phyloP scores from a whole-genome alignment of 2,329 filamentous ascomycete species.

The Alternaria longipes region DNA sequence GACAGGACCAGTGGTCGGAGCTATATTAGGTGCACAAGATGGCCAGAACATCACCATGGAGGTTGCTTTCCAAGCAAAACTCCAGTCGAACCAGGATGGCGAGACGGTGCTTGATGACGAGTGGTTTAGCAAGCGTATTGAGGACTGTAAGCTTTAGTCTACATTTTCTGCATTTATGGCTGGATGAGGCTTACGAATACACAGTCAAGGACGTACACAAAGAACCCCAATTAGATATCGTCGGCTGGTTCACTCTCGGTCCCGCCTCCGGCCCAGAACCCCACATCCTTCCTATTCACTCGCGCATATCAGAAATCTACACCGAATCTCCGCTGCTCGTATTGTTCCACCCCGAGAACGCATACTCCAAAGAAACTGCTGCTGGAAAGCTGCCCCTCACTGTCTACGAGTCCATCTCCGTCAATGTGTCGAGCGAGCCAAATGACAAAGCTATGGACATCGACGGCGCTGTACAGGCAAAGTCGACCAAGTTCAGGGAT shows the following conservation, averaged over 20 bases:
- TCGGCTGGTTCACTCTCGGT: conserved; percentile 90
- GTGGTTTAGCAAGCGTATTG: conserved; percentile 81
- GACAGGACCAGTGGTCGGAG: conserved; percentile 80
- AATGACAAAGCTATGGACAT: conserved; percentile 62
- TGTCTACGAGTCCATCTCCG: conserved; percentile 80
- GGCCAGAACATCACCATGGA: conserved; percentile 91
- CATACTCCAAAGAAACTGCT: conserved; percentile 62
- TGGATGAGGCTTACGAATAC: conserved; percentile 13
- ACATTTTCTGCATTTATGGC: background rate
- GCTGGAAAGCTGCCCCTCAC: conserved; percentile 88
- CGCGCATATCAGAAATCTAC: conserved; percentile 75
- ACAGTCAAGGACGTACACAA: conserved; percentile 90
- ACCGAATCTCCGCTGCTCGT: conserved; percentile 91
- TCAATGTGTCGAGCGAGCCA: conserved; percentile 42
- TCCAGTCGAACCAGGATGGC: conserved; percentile 57
- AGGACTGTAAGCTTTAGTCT: conserved; percentile 75
- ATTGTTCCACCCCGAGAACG: conserved; percentile 78
- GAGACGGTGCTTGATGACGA: conserved; percentile 69
- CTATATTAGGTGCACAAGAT: conserved; percentile 89
- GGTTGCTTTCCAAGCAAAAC: conserved; percentile 86
- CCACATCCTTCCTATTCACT: conserved; percentile 76
- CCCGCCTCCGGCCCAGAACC: conserved; percentile 74
- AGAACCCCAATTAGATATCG: conserved; percentile 77
- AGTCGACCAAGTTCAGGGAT: conserved; percentile 76
- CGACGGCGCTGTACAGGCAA: conserved; percentile 66